Evolutionary conservation across 2,329 filamentous ascomycete species (phyloP).

Genomic region (Aulographum hederae): DNA sequence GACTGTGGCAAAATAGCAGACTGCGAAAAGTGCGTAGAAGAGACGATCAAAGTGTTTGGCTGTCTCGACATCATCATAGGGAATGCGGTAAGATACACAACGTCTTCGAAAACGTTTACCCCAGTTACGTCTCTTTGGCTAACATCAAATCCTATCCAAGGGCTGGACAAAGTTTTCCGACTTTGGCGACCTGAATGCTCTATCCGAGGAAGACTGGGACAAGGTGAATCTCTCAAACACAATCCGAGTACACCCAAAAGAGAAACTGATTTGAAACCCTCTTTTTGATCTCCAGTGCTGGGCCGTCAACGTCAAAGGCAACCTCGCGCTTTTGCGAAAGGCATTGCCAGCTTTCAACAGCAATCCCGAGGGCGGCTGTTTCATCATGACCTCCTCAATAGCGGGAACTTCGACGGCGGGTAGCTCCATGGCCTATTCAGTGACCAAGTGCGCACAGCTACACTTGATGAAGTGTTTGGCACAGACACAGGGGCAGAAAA

Average conservation of each 20-base stretch:
- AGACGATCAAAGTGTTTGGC: slow-evolving; percentile 41
- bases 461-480: slow-evolving; percentile 50
- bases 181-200: slow-evolving; percentile 38
- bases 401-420: slow-evolving; percentile 32
- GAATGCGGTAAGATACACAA: slow-evolving; percentile 47
- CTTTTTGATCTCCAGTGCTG: too few species aligned
- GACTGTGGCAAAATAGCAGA: slow-evolving; percentile 45
- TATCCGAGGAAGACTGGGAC: slow-evolving; percentile 45
- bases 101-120: background rate
- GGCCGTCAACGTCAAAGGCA: slow-evolving; percentile 39
- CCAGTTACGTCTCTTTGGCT: too few species aligned
- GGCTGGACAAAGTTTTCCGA: slow-evolving; percentile 43
- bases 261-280: slow-evolving; percentile 2
- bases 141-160: too few species aligned
- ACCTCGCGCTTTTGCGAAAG: slow-evolving; percentile 32
- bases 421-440: slow-evolving; percentile 51
- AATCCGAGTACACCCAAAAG: slow-evolving; percentile 3
- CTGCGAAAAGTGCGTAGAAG: slow-evolving; percentile 38
- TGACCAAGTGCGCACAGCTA: slow-evolving; percentile 57
- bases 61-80: slow-evolving; percentile 62
- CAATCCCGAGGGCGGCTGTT: slow-evolving; percentile 36
- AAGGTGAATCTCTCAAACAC: slow-evolving; percentile 21
- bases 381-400: slow-evolving; percentile 44
- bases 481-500: slow-evolving; percentile 40
- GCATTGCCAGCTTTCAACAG: slow-evolving; percentile 39